Evolutionary conservation across 805 yeast genomes (phyloP), one percentile per base, ranked within the genome.

Genomic region (Myxozyma udenii): DNA sequence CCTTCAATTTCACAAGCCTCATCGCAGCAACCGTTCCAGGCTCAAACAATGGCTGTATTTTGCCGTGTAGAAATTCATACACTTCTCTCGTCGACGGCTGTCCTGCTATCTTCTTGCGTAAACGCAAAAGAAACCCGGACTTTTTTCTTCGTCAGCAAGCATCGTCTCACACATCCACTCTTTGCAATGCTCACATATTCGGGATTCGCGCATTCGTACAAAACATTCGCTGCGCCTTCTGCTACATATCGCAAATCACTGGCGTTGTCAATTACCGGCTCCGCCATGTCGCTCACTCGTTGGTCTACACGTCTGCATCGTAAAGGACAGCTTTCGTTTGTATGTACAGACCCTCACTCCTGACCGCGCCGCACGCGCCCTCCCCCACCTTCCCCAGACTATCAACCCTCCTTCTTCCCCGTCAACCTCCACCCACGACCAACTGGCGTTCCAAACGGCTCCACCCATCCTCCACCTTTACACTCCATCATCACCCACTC

Each of bases 341-440:
- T n/a, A n/a, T n/a, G n/a, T n/a, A n/a, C n/a, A n/a, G n/a, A n/a
- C n/a, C n/a, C n/a, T n/a, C 21, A 36, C 39, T 9, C 16, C 21
- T n/a, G 39, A 36, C 12, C 14, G 14, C 33, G 33, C 33, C 33
- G 33, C 33, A 28, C 33, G 9, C 33, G 9, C 33, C 33, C 33
- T 28, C 33, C 33, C 14, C 33, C 33, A 9, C 14, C 33, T 9
- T 28, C 14, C 14, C 33, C 14, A 14, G 14, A 9, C 14, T 28
- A 9, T 28, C 33, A 9, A 28, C 9, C 33, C 38, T 48, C 53
- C 36, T 44, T 64, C 25, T 76, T 76, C 1, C 81, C 80, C 6
- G 83, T 73, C 42, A 78, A 66, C 61, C 74, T 72, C 84, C 84
- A 78, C 2, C 84, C 82, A 42, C 80, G 64, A 0, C 85, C 83